phyloP scores from a whole-genome alignment of 2,329 filamentous ascomycete genomes.

The Pseudopyrenochaeta lycopersici region DNA sequence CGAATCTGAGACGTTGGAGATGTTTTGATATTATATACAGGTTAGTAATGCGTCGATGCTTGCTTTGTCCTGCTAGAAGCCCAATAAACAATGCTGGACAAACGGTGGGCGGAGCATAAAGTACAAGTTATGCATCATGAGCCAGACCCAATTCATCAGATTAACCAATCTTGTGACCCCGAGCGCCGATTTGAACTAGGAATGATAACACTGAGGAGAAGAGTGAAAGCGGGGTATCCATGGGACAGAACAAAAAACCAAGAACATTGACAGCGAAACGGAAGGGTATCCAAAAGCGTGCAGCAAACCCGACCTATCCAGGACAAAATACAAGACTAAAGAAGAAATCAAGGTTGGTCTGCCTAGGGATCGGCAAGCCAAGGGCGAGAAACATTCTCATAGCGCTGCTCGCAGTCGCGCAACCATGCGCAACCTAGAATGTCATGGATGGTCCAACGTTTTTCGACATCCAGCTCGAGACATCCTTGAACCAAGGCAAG shows the following conservation, averaged over 20 bases:
- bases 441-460: constrained; percentile 66
- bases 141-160: background rate
- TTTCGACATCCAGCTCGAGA: constrained; percentile 63
- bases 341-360: constrained; percentile 1
- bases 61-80: background rate
- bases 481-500: constrained; percentile 68
- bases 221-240: constrained; percentile 33
- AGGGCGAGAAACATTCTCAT: constrained; percentile 38
- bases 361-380: constrained; percentile 36
- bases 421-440: constrained; percentile 67
- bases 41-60: background rate
- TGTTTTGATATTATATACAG: too few species aligned
- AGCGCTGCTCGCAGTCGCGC: constrained; percentile 39
- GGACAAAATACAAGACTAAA: constrained; percentile 9
- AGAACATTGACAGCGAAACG: background rate
- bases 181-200: constrained; percentile 7
- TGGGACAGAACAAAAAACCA: background rate
- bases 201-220: constrained; percentile 10
- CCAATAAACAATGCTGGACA: background rate
- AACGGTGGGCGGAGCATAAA: background rate
- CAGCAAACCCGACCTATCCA: constrained; percentile 10
- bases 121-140: constrained; percentile 1
- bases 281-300: constrained; percentile 35
- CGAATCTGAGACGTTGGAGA: too few species aligned
- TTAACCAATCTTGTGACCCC: background rate